Conservation (phyloP, 257 asterid species). For the Solanum bukasovii region DNA sequence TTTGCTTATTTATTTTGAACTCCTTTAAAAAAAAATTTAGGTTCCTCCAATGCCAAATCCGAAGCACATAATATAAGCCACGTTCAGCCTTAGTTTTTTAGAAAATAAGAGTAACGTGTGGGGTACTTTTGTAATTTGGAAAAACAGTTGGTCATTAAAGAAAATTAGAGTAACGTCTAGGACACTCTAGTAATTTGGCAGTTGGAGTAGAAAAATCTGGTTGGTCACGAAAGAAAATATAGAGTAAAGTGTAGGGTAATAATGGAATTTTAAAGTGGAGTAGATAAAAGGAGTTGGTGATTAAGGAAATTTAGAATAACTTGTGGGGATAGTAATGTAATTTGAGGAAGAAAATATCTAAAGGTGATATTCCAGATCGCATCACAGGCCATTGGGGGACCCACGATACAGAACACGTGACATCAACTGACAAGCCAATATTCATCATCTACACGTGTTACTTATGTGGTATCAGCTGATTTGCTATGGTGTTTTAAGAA, state of each 20-base stretch:
- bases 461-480: too few relatives aligned
- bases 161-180: background rate
- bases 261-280: background rate
- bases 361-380: background rate
- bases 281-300: background rate
- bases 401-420: slow-evolving; percentile 17
- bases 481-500: too few relatives aligned
- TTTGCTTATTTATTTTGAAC: too few relatives aligned
- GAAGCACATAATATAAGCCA: background rate
- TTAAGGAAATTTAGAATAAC: background rate
- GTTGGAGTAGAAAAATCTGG: background rate
- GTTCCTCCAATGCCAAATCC: background rate
- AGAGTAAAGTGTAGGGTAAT: background rate
- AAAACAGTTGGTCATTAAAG: background rate
- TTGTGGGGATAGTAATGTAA: background rate
- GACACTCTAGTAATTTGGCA: background rate
- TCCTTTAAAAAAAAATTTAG: too few relatives aligned
- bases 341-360: background rate
- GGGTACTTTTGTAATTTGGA: background rate
- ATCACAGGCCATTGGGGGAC: background rate
- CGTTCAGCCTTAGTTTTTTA: background rate
- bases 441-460: background rate
- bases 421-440: slow-evolving; percentile 5
- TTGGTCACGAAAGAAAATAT: background rate
- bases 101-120: background rate